Base-by-base conservation (phyloP, 805 yeast genomes). In the Maudiozyma pseudohumilis region DNA sequence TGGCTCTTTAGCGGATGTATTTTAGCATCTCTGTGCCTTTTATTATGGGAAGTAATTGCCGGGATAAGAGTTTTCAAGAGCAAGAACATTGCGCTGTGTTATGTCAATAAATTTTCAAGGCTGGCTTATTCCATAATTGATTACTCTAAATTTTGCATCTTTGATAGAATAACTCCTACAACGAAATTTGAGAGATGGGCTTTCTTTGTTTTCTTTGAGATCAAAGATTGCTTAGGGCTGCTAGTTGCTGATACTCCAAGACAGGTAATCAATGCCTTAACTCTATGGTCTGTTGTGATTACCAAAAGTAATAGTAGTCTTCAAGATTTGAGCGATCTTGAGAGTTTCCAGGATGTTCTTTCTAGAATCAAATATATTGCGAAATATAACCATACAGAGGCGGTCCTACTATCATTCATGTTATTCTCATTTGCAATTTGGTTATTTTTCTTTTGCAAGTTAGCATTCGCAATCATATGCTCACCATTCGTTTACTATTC, bases 1-100 rank as follows among this genome's bases (percentile, higher is more conserved):
- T 80, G 88, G 88, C 61, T 80, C 11, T 81, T 79, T 52, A 74
- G 81, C 12, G 84, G 80, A 4, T 85, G 95, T 56, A 85, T 86
- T 42, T 67, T 85, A 10, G 72, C 82, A 38, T 80, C 89, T 11
- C 64, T 82, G 34, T 60, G 68, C 2, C 61, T 80, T 19, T 49
- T 80, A 33, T 45, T 75, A 1, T 75, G 74, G 58, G 80, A 77
- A 38, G 63, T 72, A 52, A 47, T 72, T 5, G 61, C 71, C 57
- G 92, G 85, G 1, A 61, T 73, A 11, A 66, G 69, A 36, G 66
- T 77, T 12, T 77, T 68, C 49, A 61, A 69, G 27, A 74, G 85
- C 2, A 65, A 72, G 42, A 78, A 77, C 55, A 77, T 85, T 34
- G 79, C 88, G 2, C 58, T 75, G 41, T 76, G 80, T 5, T 85